phyloP scores from a whole-genome alignment of 768 basidiomycete species.

The Serendipita sp. region DNA sequence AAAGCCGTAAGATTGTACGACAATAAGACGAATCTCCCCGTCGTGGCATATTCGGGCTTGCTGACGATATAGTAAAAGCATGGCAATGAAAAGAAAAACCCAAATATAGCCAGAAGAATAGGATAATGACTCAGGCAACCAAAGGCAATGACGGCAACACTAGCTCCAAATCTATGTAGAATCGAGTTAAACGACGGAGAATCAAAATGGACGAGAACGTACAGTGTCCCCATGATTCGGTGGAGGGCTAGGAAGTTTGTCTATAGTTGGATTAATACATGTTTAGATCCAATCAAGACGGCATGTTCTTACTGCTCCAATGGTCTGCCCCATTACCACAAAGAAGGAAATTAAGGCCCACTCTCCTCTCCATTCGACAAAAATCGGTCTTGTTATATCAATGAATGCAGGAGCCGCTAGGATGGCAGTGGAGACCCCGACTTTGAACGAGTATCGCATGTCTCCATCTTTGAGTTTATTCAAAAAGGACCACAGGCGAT shows the following conservation, averaged over 20 bases:
- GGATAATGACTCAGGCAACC: constrained; percentile 61
- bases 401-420: constrained; percentile 82
- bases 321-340: constrained; percentile 80
- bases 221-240: constrained; percentile 77
- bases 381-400: constrained; percentile 55
- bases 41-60: constrained; percentile 56
- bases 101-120: constrained; percentile 58
- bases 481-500: constrained; percentile 56
- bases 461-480: constrained; percentile 48
- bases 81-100: constrained; percentile 79
- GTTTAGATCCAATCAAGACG: background rate
- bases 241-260: constrained; percentile 77
- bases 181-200: constrained; percentile 8
- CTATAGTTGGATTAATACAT: constrained; percentile 21
- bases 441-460: constrained; percentile 76
- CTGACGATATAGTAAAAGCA: constrained; percentile 85
- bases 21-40: constrained; percentile 64
- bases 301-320: constrained; percentile 49
- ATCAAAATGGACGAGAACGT: constrained; percentile 17
- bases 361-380: constrained; percentile 73
- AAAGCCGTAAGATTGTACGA: constrained; percentile 73
- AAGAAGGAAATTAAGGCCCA: constrained; percentile 94
- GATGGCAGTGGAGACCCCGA: constrained; percentile 65
- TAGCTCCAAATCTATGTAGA: constrained; percentile 51
- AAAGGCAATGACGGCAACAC: constrained; percentile 56